Conservation (phyloP, 129 eudicot species). For the Tagetes erecta region DNA sequence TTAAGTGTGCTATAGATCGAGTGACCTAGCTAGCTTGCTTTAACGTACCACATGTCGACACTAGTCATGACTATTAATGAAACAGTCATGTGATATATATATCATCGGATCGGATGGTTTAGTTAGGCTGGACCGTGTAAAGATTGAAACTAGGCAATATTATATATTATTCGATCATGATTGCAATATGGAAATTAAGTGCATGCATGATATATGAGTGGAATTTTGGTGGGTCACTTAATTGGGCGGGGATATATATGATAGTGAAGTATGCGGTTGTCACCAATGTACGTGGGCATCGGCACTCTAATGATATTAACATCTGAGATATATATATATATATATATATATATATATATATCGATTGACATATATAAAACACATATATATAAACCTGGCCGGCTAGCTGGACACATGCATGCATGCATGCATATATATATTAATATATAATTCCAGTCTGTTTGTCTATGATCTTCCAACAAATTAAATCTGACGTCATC, state of each 20-base stretch:
- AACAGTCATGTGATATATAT: background rate
- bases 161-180: background rate
- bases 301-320: constrained; percentile 8
- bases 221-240: constrained; percentile 19
- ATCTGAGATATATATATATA: background rate
- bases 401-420: no score
- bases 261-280: constrained; percentile 29
- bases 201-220: constrained; percentile 5
- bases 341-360: no score
- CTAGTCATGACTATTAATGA: constrained; percentile 1
- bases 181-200: constrained; percentile 18
- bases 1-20: constrained; percentile 5
- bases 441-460: no score
- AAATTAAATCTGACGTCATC: background rate
- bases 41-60: constrained; percentile 12
- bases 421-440: no score
- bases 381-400: no score
- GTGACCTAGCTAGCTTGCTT: constrained; percentile 11
- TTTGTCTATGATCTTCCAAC: background rate
- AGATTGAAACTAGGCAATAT: constrained; percentile 12
- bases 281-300: constrained; percentile 18
- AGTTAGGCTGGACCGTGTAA: background rate
- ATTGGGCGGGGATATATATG: constrained; percentile 11
- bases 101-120: constrained; percentile 3
- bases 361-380: no score